Evolutionary conservation across 1,284 basidiomycete species (phyloP).

Genomic region (Puccinia coronata): DNA sequence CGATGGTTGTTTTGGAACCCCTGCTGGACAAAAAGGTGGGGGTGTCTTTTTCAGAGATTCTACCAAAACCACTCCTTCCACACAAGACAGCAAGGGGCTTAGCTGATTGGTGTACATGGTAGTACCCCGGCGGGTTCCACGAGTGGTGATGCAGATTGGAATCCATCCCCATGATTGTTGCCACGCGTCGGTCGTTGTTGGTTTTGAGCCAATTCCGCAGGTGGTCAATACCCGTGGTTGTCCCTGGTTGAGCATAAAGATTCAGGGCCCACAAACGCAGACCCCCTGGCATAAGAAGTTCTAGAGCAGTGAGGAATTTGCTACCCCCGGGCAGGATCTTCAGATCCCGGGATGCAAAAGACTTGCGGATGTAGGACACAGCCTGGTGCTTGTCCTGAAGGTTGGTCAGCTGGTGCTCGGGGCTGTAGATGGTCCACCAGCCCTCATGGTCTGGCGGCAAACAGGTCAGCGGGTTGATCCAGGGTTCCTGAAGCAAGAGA

Average conservation of each 20-base stretch:
- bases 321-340: neutral
- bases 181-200: neutral
- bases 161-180: neutral
- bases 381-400: neutral
- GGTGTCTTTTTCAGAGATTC: neutral
- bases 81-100: neutral
- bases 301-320: neutral
- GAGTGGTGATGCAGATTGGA: neutral
- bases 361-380: neutral
- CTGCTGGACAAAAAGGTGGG: neutral
- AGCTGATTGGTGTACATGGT: neutral
- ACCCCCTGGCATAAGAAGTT: too few species aligned
- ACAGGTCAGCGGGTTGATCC: neutral
- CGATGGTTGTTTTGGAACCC: neutral
- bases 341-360: neutral
- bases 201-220: neutral
- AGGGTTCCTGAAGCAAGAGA: neutral
- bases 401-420: neutral
- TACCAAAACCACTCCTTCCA: neutral
- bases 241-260: neutral
- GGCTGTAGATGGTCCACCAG: neutral
- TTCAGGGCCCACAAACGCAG: too few species aligned
- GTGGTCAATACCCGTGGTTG: neutral
- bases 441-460: neutral
- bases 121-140: slow-evolving; percentile 14